A percentile compares a stretch with the other conserved stretches of the same genome.
Conservation (phyloP, 108 stramenopile species). For the Conticribra weissflogii region DNA sequence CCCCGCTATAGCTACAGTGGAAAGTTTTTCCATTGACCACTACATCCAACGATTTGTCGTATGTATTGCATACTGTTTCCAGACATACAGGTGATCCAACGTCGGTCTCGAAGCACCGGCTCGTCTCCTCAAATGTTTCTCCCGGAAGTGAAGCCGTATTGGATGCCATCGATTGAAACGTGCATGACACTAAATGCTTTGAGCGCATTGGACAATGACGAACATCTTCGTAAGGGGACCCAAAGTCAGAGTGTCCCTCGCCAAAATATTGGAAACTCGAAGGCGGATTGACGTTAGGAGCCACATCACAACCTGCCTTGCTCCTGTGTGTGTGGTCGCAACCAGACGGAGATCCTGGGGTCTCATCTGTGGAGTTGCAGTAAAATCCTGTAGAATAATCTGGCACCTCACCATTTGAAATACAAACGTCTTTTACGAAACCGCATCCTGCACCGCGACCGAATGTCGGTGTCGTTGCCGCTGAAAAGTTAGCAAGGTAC, state of each 20-base stretch:
- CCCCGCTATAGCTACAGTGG: conserved; percentile 21
- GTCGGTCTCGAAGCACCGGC: conserved; percentile 35
- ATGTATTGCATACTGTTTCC: conserved; percentile 41
- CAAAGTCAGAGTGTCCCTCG: conserved; percentile 33
- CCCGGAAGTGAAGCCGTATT: conserved; percentile 10
- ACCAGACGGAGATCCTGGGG: conserved; percentile 24
- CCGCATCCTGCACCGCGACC: conserved; percentile 77
- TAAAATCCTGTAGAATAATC: conserved; percentile 28
- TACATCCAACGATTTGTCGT: conserved; percentile 29
- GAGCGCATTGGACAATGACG: conserved; percentile 45
- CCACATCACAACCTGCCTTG: conserved; percentile 38
- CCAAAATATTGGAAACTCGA: conserved; percentile 34
- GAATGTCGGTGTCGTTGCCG: conserved; percentile 61
- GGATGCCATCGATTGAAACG: conserved; percentile 22
- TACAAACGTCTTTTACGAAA: conserved; percentile 70
- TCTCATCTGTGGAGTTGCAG: conserved; percentile 22
- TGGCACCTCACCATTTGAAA: conserved; percentile 57
- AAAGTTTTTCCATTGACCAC: conserved; percentile 35
- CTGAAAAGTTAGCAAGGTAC: conserved; percentile 75
- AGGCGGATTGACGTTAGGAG: conserved; percentile 21
- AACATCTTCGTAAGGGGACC: conserved; percentile 31
- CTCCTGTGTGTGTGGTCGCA: conserved; percentile 32
- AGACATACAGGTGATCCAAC: conserved; percentile 26
- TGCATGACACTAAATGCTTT: conserved; percentile 40
- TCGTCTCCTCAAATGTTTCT: conserved; percentile 39